Evolutionary conservation across 1,284 basidiomycete species (phyloP).

Genomic region (Ustilago trichophora): DNA sequence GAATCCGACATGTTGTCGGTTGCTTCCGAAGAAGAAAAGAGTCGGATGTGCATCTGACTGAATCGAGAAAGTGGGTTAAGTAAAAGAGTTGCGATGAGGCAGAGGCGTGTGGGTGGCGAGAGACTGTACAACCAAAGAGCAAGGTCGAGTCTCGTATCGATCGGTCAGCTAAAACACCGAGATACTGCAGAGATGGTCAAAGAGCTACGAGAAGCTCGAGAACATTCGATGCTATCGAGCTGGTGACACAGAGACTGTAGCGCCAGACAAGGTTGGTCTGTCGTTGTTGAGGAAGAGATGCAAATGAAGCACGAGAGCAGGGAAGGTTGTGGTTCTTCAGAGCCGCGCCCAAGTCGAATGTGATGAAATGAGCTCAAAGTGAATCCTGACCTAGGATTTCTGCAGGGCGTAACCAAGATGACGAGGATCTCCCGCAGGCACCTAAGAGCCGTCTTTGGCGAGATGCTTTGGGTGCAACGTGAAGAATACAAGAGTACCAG

Average conservation of each 20-base stretch:
- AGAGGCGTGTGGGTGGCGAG: neutral
- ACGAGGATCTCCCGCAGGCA: too few relatives aligned
- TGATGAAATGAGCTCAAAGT: too few relatives aligned
- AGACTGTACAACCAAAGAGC: neutral
- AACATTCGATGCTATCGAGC: slow-evolving; percentile 12
- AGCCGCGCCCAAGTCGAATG: too few relatives aligned
- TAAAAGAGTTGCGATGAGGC: neutral
- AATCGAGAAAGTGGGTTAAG: neutral
- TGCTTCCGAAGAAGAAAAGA: slow-evolving; percentile 1
- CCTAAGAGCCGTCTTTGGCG: too few relatives aligned
- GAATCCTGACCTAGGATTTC: too few relatives aligned
- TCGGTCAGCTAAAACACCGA: slow-evolving; percentile 52
- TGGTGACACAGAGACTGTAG: slow-evolving; percentile 17
- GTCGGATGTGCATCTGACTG: neutral
- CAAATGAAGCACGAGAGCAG: too few relatives aligned
- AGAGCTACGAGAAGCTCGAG: slow-evolving; percentile 10
- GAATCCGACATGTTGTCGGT: neutral
- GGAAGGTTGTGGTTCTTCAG: too few relatives aligned
- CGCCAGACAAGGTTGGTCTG: slow-evolving; percentile 3
- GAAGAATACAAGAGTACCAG: too few relatives aligned
- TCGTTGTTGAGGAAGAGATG: neutral
- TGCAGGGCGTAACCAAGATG: too few relatives aligned
- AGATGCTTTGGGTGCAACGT: too few relatives aligned
- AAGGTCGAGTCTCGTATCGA: slow-evolving; percentile 27
- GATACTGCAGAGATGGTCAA: slow-evolving; percentile 9